phyloP scores from a whole-genome alignment of 164 flowering plant genomes.

The Akebia trifoliata region DNA sequence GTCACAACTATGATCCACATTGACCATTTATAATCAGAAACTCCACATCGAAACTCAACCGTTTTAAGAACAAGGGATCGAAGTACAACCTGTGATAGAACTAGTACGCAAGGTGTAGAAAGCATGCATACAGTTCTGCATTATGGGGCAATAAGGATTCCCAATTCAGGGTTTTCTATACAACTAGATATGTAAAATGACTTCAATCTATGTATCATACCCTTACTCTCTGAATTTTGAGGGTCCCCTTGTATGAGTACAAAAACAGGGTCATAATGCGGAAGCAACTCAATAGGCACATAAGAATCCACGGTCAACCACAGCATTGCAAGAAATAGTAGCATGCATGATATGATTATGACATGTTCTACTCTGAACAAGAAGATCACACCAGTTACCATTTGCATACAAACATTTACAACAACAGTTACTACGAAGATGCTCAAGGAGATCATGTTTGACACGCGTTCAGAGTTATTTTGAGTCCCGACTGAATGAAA shows the following conservation, averaged over 20 bases:
- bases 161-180: neutral
- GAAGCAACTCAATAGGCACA: neutral
- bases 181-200: no score
- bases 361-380: slow-evolving; percentile 5
- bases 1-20: neutral
- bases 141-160: neutral
- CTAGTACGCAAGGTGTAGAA: neutral
- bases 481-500: slow-evolving; percentile 13
- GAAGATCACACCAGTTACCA: slow-evolving; percentile 9
- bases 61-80: neutral
- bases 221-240: no score
- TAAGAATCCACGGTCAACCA: neutral
- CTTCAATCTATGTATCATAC: no score
- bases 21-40: slow-evolving; percentile 7
- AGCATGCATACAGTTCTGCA: neutral
- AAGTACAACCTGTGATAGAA: neutral
- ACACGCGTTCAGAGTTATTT: neutral
- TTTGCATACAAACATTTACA: slow-evolving; percentile 11
- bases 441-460: slow-evolving; percentile 11
- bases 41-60: neutral
- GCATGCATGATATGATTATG: slow-evolving; percentile 4
- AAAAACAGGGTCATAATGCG: neutral
- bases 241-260: no score
- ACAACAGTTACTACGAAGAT: slow-evolving; percentile 1
- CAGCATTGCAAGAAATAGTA: slow-evolving; percentile 1